Conservation (phyloP, 352 stramenopile species). For the Phytophthora cajani region DNA sequence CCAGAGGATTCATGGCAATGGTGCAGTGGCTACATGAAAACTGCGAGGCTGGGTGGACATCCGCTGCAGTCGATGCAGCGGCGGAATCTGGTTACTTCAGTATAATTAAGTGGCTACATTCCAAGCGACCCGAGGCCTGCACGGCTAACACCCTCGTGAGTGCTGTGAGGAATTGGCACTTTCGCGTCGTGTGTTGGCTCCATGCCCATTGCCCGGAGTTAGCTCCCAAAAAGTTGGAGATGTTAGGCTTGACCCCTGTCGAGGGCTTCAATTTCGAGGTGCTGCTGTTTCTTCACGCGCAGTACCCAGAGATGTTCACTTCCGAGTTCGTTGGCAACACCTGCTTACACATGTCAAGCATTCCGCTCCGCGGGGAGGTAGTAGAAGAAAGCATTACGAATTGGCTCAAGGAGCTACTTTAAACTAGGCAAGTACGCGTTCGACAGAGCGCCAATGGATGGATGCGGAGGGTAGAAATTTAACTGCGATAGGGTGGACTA, state of each 20-base stretch:
- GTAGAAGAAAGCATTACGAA: too few species aligned
- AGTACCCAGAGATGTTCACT: not conserved
- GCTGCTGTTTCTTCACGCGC: conserved; percentile 10
- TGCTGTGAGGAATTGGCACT: not conserved
- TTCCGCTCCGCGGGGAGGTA: too few species aligned
- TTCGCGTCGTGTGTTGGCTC: conserved; percentile 3
- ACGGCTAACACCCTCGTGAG: not conserved
- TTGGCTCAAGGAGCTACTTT: too few species aligned
- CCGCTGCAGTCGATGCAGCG: conserved; percentile 1
- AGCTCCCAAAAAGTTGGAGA: not conserved
- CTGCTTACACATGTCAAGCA: too few species aligned
- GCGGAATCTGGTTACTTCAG: not conserved
- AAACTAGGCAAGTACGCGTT: too few species aligned
- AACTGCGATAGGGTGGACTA: too few species aligned
- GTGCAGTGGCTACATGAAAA: conserved; percentile 14
- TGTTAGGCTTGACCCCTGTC: not conserved
- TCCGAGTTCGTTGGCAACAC: not conserved
- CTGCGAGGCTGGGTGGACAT: not conserved
- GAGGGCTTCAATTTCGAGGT: not conserved
- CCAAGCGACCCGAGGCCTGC: conserved; percentile 2
- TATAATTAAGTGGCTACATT: conserved; percentile 5
- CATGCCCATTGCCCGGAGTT: not conserved
- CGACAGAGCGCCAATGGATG: too few species aligned
- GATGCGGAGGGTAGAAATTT: too few species aligned
- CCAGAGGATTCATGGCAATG: not conserved